Percentiles rank a stretch among this genome's conserved stretches.
phyloP scores from a whole-genome alignment of 176 grass and related monocot genomes.

The Oryza punctata region DNA sequence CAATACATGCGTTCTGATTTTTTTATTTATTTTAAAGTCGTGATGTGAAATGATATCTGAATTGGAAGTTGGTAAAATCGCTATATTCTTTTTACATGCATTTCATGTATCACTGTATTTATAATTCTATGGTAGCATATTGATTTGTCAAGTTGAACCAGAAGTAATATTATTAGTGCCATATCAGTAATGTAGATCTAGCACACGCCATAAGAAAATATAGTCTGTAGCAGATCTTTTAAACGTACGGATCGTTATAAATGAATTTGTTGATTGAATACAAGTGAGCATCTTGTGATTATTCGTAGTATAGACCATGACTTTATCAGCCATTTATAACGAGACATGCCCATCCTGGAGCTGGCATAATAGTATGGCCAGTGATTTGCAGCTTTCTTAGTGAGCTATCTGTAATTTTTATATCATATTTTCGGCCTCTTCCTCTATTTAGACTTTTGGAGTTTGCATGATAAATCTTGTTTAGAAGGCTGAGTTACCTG shows the following conservation, averaged over 20 bases:
- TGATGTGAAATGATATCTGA: background rate
- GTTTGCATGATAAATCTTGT: background rate
- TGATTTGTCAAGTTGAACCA: background rate
- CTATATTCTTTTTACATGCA: background rate
- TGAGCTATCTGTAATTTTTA: background rate
- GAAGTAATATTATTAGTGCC: background rate
- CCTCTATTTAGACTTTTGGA: background rate
- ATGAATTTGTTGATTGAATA: background rate
- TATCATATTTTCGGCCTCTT: background rate
- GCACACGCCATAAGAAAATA: background rate
- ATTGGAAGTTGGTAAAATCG: background rate
- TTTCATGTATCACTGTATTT: background rate
- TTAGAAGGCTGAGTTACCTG: background rate
- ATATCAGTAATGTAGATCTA: background rate
- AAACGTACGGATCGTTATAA: background rate
- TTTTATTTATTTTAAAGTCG: no score
- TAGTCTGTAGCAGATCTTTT: background rate
- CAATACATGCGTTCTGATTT: background rate
- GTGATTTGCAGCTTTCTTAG: background rate
- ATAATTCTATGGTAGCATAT: background rate
- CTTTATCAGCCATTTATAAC: constrained; percentile 18
- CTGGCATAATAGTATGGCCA: background rate
- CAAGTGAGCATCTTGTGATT: background rate
- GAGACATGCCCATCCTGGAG: constrained; percentile 2
- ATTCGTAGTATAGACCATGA: constrained; percentile 3